Evolutionary conservation across 2,329 filamentous ascomycete genomes (phyloP), one percentile per base, ranked within the genome.

Genomic region (Fusarium sp.): DNA sequence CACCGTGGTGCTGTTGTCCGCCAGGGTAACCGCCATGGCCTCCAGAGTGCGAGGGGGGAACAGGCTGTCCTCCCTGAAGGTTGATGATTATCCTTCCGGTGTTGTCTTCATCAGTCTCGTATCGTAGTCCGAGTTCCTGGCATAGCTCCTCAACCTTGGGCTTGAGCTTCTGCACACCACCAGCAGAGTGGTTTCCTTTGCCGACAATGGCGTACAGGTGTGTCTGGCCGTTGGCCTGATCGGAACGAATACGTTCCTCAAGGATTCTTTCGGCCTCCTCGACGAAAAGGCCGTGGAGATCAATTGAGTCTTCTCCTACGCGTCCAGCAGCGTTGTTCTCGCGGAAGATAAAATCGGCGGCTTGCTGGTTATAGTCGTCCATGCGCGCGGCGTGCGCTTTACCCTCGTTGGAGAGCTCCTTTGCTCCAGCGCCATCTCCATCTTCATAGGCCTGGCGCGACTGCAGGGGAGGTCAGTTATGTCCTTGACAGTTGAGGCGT

Each of bases 121-220:
- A 98, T 75, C 94, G 88, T 58, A 99, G 84, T 0, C 95, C 93
- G 46, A 97, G 82, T 79, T 98, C 92, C 51, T 85, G 87, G 81
- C 95, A 97, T 51, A 98, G 85, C 78, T 92, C 87, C 83, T 98
- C 95, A 45, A 98, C 94, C 66, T 92, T 88, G n/a, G 96, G 96
- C 83, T 97, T 98, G 81, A 99, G 90, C 85, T 96, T 98, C 81
- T 97, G 94, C 25, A 98, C 87, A 76, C 96, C 92, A 71, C 90
- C 88, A 12, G 83, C 84, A 53, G 90, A 93, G 83, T 99, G 96
- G 79, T 97, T 96, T 5, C 96, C 96, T 81, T 95, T 97, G 77
- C 96, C 96, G 30, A 98, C 95, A 76, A 99, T 98, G 43, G 97
- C 95, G 82, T 97, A 94, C 59, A 99, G 83, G 82, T 97, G 93